Conservation (phyloP, 78 protist species). For the Salpingoeca rosetta region DNA sequence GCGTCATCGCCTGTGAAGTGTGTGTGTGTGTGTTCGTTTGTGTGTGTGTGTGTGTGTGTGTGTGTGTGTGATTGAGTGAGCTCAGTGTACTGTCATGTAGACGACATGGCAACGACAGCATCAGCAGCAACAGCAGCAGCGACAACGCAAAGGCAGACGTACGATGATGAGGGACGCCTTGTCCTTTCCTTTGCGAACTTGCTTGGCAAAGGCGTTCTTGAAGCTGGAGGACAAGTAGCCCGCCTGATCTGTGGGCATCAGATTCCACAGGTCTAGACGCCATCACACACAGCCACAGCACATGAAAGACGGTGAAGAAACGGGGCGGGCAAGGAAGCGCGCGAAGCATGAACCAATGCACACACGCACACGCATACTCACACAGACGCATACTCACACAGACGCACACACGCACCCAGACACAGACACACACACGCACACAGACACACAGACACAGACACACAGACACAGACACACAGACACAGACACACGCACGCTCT, state of each 20-base stretch:
- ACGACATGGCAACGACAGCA: too few relatives aligned
- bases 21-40: background rate
- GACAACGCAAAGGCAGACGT: too few relatives aligned
- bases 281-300: background rate
- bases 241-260: background rate
- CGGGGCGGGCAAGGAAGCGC: background rate
- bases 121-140: too few relatives aligned
- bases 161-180: background rate
- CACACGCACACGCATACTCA: too few relatives aligned
- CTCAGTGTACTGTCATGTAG: background rate
- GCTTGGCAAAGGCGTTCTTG: background rate
- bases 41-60: too few relatives aligned
- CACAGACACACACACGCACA: too few relatives aligned
- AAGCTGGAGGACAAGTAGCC: background rate
- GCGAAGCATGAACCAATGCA: too few relatives aligned
- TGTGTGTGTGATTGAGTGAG: too few relatives aligned
- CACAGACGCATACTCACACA: constrained; percentile 1
- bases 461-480: too few relatives aligned
- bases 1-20: background rate
- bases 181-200: background rate
- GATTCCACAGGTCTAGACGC: background rate
- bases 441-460: too few relatives aligned
- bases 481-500: too few relatives aligned
- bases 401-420: background rate
- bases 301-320: background rate